Evolutionary conservation across 768 basidiomycete species (phyloP).

Genomic region (Lentinula boryana): DNA sequence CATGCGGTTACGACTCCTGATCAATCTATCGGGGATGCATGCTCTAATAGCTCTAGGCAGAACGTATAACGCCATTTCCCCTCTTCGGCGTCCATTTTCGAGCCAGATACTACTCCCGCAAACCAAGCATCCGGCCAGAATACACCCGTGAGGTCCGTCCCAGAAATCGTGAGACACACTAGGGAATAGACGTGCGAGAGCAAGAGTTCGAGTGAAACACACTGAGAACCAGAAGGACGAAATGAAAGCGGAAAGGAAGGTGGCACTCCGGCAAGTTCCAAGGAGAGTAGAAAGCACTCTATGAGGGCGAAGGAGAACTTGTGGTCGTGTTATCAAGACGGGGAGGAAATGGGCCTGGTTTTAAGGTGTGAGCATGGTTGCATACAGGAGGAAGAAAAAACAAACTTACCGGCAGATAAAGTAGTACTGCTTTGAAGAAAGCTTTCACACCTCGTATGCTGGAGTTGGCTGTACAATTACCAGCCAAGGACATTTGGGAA

Average conservation of each 20-base stretch:
- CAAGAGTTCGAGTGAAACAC: constrained; percentile 62
- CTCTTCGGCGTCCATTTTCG: constrained; percentile 63
- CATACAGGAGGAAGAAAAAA: background rate
- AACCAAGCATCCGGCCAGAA: constrained; percentile 58
- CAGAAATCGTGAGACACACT: constrained; percentile 70
- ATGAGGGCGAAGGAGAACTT: constrained; percentile 39
- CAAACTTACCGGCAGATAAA: constrained; percentile 66
- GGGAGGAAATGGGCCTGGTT: constrained; percentile 69
- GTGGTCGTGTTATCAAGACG: constrained; percentile 53
- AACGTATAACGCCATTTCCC: constrained; percentile 79
- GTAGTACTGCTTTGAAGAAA: constrained; percentile 55
- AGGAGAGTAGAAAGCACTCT: constrained; percentile 36
- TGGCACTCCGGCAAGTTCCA: constrained; percentile 56
- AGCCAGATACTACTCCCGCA: constrained; percentile 79
- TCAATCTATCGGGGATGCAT: constrained; percentile 50
- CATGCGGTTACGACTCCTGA: constrained; percentile 35
- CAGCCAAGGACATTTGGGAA: constrained; percentile 35
- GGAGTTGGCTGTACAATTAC: constrained; percentile 58
- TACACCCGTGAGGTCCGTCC: constrained; percentile 71
- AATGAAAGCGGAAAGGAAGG: constrained; percentile 70
- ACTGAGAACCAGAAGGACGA: constrained; percentile 65
- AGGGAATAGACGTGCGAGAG: constrained; percentile 59
- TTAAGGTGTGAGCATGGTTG: background rate
- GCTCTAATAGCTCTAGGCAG: constrained; percentile 65
- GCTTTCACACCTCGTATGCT: constrained; percentile 45